Percentiles rank a stretch among this genome's conserved stretches.
These are phyloP conservation scores for Boletus rex-veris DNA, from an alignment of 768 basidiomycete genomes.

Conservation along the genomic window DNA sequence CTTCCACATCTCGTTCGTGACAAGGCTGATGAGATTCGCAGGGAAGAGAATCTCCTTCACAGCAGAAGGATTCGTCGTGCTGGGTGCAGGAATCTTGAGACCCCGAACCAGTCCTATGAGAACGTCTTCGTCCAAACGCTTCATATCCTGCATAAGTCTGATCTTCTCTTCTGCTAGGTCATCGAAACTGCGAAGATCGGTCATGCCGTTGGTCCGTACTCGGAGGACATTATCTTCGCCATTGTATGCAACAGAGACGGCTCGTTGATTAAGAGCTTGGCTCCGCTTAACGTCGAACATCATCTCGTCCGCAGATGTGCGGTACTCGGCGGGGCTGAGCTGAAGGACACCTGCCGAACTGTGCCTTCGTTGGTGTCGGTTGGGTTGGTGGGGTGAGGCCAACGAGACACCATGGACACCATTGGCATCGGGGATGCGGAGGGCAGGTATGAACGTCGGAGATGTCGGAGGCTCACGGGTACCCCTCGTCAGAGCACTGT, in stretches of 20 bases:
- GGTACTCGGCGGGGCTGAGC: slow-evolving; percentile 54
- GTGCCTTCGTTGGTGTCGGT: slow-evolving; percentile 77
- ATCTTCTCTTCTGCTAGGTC: slow-evolving; percentile 96
- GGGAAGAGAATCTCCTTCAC: slow-evolving; percentile 99
- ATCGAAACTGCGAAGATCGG: slow-evolving; percentile 74
- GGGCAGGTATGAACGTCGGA: slow-evolving; percentile 80
- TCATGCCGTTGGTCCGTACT: slow-evolving; percentile 59
- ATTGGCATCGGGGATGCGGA: slow-evolving; percentile 52
- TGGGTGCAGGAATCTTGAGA: slow-evolving; percentile 90
- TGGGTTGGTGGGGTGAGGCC: slow-evolving; percentile 33
- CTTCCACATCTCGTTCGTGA: slow-evolving; percentile 99
- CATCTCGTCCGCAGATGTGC: slow-evolving; percentile 74
- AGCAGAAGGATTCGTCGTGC: slow-evolving; percentile 84
- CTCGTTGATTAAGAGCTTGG: slow-evolving; percentile 71
- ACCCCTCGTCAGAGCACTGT: slow-evolving; percentile 80
- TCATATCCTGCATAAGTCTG: slow-evolving; percentile 84
- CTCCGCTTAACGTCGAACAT: slow-evolving; percentile 71
- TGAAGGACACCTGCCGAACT: slow-evolving; percentile 81
- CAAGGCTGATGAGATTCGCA: slow-evolving; percentile 93
- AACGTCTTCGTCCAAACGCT: slow-evolving; percentile 90
- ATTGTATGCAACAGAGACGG: slow-evolving; percentile 85
- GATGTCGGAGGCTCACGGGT: slow-evolving; percentile 73
- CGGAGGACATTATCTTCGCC: slow-evolving; percentile 74
- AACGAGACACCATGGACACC: slow-evolving; percentile 44
- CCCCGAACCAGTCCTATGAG: slow-evolving; percentile 86